Evolutionary conservation across 345 rosid genomes (phyloP).

Genomic region (Populus simonii): DNA sequence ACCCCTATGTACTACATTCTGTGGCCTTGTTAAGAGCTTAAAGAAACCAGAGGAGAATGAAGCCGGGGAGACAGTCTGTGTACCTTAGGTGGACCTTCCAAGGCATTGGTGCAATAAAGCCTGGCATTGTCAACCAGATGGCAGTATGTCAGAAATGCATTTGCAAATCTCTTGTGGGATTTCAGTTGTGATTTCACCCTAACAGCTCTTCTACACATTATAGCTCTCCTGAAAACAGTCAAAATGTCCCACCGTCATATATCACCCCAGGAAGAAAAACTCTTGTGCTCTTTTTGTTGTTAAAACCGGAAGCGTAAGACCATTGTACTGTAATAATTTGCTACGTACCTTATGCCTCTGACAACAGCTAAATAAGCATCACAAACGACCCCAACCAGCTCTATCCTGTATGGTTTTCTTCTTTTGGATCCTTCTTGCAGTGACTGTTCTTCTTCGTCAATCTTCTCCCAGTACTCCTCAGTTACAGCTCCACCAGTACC

Average conservation of each 20-base stretch:
- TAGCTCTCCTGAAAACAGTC: conserved; percentile 62
- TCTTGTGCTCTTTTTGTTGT: neutral
- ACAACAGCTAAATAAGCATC: conserved; percentile 87
- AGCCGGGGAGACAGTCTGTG: conserved; percentile 11
- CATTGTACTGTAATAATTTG: neutral
- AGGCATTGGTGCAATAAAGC: conserved; percentile 75
- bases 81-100: conserved; percentile 78
- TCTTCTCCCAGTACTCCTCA: conserved; percentile 76
- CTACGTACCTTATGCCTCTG: conserved; percentile 72
- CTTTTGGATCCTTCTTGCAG: conserved; percentile 14
- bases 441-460: conserved; percentile 37
- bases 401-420: conserved; percentile 74
- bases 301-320: neutral
- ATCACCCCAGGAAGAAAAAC: neutral
- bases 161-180: conserved; percentile 87
- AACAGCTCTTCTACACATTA: conserved; percentile 73
- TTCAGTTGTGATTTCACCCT: conserved; percentile 75
- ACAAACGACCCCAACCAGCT: conserved; percentile 82
- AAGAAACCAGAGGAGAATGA: neutral
- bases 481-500: conserved; percentile 51
- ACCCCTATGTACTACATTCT: neutral
- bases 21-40: neutral
- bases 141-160: conserved; percentile 68
- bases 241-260: neutral
- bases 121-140: conserved; percentile 73